phyloP scores from a whole-genome alignment of 148 eudicot genomes.

The Euryodendron excelsum region DNA sequence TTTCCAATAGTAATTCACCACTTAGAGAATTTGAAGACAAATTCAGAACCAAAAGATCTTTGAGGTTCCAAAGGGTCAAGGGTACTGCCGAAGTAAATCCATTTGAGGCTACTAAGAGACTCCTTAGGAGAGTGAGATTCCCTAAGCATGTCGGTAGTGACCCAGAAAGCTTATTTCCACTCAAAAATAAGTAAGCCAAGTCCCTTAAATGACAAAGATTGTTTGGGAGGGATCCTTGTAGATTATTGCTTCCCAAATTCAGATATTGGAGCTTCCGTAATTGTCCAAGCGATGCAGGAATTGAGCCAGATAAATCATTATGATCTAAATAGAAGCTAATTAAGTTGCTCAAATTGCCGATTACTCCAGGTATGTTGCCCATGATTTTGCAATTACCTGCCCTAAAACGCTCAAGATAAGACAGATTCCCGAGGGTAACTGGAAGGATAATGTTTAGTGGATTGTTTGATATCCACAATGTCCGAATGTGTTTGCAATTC shows the following conservation, averaged over 20 bases:
- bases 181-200: no score
- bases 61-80: not conserved
- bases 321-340: no score
- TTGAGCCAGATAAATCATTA: not conserved
- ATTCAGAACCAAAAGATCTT: no score
- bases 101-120: not conserved
- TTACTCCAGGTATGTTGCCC: not conserved
- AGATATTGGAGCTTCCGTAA: no score
- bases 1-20: no score
- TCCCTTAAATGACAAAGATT: no score
- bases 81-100: not conserved
- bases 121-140: not conserved
- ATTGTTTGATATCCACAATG: not conserved
- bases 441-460: not conserved
- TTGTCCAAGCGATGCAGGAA: not conserved
- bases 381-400: not conserved
- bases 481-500: not conserved
- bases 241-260: not conserved
- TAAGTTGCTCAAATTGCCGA: no score
- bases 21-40: no score
- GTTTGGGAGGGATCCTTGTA: not conserved
- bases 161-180: no score
- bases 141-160: no score
- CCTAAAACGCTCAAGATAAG: not conserved
- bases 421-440: not conserved